Evolutionary conservation across 257 asterid genomes (phyloP), one percentile per base, ranked within the genome.

Genomic region (Ballota nigra): DNA sequence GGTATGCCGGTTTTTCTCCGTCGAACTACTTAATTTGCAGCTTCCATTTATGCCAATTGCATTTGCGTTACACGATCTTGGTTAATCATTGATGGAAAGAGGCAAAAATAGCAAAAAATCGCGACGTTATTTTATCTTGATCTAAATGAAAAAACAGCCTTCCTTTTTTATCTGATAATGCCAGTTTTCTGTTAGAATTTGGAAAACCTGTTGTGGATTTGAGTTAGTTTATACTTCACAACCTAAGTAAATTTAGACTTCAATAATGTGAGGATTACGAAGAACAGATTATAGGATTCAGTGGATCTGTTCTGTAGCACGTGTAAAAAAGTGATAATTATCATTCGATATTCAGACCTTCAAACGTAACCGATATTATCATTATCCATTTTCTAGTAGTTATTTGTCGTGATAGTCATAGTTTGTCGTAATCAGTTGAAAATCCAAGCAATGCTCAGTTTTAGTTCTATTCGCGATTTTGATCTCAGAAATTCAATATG

Each of bases 1-100:
- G 97, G 97, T 91, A 70, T 36, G 72, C 6, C 29, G 31, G 10
- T 61, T 56, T 29, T 5, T 13, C 63, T 63, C 24, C 26, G 0
- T 8, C 43, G 2, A 36, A 36, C 43, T 36, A 7, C 43, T 53
- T 53, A 47, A 24, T 53, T 70, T 56, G 29, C 65, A 23, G 53
- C 12, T 16, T 68, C 13, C 12, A 13, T 59, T 47, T 68, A 36
- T 23, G 38, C 63, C 1, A 28, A 41, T 55, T 61, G 51, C 19
- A 22, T 53, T 76, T 66, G 43, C 43, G 36, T 65, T 55, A 2
- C 43, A n/a, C 0, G 38, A 47, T 47, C 66, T 71, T 15, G 52
- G 23, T 41, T 16, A 13, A 56, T 23, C 19, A 8, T 19, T 26
- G 51, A 59, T 16, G 31, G 63, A n/a, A n/a, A 22, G 61, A 15